These are phyloP conservation scores for Hippophae rhamnoides DNA, from an alignment of 306 rosid genomes.

Conservation along the genomic window DNA sequence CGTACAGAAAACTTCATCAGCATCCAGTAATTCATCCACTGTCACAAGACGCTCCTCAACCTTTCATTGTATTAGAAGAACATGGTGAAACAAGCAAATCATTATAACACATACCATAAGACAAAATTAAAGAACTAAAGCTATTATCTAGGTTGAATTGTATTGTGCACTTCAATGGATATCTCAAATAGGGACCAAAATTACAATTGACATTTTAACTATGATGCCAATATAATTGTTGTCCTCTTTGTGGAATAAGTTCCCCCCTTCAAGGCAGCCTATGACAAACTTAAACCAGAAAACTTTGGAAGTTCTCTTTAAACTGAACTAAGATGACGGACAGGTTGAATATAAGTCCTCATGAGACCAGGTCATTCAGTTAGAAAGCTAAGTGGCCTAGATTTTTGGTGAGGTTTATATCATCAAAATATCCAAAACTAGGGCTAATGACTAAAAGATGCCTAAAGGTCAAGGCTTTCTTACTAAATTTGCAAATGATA, in stretches of 20 bases:
- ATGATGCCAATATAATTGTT: too few species aligned
- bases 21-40: constrained; percentile 82
- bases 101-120: neutral
- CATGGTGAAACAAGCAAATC: neutral
- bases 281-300: neutral
- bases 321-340: neutral
- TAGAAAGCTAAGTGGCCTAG: neutral
- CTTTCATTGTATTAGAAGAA: constrained; percentile 34
- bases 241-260: too few species aligned
- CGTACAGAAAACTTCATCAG: constrained; percentile 92
- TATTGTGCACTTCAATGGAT: too few species aligned
- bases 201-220: too few species aligned
- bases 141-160: too few species aligned
- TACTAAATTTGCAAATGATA: too few species aligned
- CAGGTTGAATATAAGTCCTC: neutral
- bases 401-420: neutral
- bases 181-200: too few species aligned
- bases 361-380: neutral
- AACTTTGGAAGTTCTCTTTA: neutral
- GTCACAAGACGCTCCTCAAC: constrained; percentile 85
- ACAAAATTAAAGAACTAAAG: neutral
- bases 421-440: neutral
- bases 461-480: too few species aligned
- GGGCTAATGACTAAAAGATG: too few species aligned
- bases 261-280: too few species aligned